phyloP scores from a whole-genome alignment of 768 basidiomycete species.

The Kwoniella sp. region DNA sequence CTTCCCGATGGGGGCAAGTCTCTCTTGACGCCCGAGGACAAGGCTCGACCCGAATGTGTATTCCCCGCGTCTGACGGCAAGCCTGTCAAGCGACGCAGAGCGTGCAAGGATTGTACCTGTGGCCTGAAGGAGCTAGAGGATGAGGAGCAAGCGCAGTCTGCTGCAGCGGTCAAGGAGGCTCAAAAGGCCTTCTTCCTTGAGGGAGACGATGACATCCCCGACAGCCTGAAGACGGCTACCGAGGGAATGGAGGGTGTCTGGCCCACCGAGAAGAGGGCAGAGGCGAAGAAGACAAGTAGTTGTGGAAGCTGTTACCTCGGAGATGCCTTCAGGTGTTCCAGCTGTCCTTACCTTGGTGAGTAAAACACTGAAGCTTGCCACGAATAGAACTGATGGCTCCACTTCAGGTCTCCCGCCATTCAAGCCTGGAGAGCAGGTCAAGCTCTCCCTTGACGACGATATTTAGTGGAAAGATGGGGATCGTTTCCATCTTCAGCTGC shows the following conservation, averaged over 20 bases:
- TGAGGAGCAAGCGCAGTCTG: slow-evolving; percentile 59
- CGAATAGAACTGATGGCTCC: too few species aligned
- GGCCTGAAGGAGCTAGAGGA: slow-evolving; percentile 91
- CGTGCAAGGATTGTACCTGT: slow-evolving; percentile 94
- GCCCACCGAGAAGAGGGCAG: slow-evolving; percentile 46
- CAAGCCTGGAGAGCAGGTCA: slow-evolving; percentile 96
- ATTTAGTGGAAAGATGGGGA: too few species aligned
- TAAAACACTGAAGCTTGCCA: too few species aligned
- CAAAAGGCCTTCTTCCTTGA: slow-evolving; percentile 51
- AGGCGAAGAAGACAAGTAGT: slow-evolving; percentile 65
- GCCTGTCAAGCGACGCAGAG: slow-evolving; percentile 52
- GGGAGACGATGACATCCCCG: slow-evolving; percentile 57
- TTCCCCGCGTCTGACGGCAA: slow-evolving; percentile 50
- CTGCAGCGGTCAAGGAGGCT: slow-evolving; percentile 52
- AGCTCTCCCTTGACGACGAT: slow-evolving; percentile 85
- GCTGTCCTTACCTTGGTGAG: slow-evolving; percentile 93
- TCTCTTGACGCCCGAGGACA: slow-evolving; percentile 78
- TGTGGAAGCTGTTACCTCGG: slow-evolving; percentile 97
- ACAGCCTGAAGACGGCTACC: slow-evolving; percentile 39
- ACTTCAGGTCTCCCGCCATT: slow-evolving; percentile 96
- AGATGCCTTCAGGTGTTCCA: slow-evolving; percentile 92
- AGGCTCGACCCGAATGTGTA: slow-evolving; percentile 67
- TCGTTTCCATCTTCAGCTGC: too few species aligned
- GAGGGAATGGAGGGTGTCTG: slow-evolving; percentile 47
- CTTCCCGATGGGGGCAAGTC: slow-evolving; percentile 75